Conservation (phyloP, 2,329 filamentous ascomycete genomes). For the Neofusicoccum cordaticola region DNA sequence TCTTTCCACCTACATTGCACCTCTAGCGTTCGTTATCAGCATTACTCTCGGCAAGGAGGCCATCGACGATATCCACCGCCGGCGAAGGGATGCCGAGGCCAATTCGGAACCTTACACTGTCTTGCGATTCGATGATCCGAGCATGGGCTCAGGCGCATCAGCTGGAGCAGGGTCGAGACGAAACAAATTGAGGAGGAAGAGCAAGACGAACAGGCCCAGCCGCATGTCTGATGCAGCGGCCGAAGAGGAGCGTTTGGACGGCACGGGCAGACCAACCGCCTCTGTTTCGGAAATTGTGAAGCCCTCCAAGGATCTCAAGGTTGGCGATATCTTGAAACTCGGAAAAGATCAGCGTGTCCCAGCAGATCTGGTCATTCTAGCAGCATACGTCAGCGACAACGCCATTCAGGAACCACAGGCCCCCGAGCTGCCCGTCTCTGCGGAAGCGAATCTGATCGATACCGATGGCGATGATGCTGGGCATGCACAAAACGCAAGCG, state of each 20-base stretch:
- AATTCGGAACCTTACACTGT: constrained; percentile 88
- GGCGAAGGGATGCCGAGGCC: constrained; percentile 85
- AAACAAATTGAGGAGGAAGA: constrained; percentile 27
- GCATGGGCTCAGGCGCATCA: constrained; percentile 25
- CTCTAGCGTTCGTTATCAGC: constrained; percentile 82
- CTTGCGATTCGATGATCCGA: constrained; percentile 65
- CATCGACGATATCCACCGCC: constrained; percentile 82
- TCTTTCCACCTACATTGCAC: constrained; percentile 89
- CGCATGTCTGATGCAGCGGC: constrained; percentile 66
- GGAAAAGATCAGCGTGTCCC: constrained; percentile 90
- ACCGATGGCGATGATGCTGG: constrained; percentile 13
- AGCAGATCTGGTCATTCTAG: constrained; percentile 89
- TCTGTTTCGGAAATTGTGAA: constrained; percentile 67
- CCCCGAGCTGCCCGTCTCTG: constrained; percentile 21
- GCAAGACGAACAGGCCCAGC: constrained; percentile 38
- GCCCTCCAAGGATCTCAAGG: constrained; percentile 83
- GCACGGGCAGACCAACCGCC: constrained; percentile 41
- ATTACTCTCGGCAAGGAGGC: constrained; percentile 97
- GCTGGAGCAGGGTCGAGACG: constrained; percentile 33
- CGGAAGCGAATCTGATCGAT: constrained; percentile 9
- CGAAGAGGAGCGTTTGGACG: constrained; percentile 55
- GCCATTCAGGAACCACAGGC: background rate
- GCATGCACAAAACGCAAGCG: constrained; percentile 8
- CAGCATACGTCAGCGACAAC: constrained; percentile 59
- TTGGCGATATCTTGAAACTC: constrained; percentile 93